phyloP scores from a whole-genome alignment of 2,329 filamentous ascomycete genomes.

The Diaporthe velutina region DNA sequence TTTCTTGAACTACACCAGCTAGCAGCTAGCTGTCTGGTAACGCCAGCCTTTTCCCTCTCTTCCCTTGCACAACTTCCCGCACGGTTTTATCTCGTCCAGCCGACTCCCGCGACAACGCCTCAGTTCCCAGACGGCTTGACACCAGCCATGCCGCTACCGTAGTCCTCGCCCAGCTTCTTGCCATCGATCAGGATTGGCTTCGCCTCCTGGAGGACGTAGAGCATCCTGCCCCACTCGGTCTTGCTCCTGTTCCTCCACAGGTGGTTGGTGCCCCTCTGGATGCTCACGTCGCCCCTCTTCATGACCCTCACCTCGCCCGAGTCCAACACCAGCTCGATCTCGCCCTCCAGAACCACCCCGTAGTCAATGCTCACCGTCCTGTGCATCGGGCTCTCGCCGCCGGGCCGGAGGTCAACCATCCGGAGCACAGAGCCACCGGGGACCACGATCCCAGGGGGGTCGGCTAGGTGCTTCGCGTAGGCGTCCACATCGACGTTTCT shows the following conservation, averaged over 20 bases:
- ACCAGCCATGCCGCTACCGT: conserved; percentile 41
- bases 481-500: conserved; percentile 58
- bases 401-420: conserved; percentile 60
- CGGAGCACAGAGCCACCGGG: conserved; percentile 57
- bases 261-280: conserved; percentile 63
- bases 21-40: not conserved
- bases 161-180: conserved; percentile 46
- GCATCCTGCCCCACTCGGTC: conserved; percentile 57
- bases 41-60: not conserved
- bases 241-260: conserved; percentile 54
- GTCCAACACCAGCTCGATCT: conserved; percentile 62
- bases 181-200: conserved; percentile 46
- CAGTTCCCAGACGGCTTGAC: conserved; percentile 40
- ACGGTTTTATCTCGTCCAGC: not conserved
- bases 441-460: conserved; percentile 62
- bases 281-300: conserved; percentile 59
- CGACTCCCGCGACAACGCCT: not conserved
- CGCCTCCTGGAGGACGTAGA: conserved; percentile 50
- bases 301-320: conserved; percentile 57
- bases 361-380: conserved; percentile 63
- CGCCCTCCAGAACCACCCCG: conserved; percentile 63
- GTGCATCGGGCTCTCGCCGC: conserved; percentile 56
- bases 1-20: too few species aligned
- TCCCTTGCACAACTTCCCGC: conserved; percentile 3
- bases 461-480: conserved; percentile 57